Conservation (phyloP, 805 yeast species). For the Hanseniaspora lachancei region DNA sequence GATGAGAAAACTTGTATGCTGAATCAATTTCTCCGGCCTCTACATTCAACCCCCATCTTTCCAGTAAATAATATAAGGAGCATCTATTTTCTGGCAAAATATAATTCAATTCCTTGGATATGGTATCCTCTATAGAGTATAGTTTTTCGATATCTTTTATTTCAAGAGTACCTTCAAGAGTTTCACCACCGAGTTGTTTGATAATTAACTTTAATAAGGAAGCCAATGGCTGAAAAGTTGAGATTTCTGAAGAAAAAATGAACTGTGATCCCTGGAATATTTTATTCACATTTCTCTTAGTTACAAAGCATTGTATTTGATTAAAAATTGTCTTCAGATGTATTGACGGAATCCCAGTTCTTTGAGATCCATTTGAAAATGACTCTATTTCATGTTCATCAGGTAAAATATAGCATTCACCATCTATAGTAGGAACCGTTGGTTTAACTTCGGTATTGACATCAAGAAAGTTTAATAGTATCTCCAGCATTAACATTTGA, state of each 20-base stretch:
- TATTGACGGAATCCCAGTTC: background rate
- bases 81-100: background rate
- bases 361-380: background rate
- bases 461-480: conserved; percentile 6
- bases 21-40: background rate
- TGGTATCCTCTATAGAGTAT: background rate
- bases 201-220: background rate
- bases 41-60: conserved; percentile 6
- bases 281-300: background rate
- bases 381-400: background rate
- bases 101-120: background rate
- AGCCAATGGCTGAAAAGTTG: background rate
- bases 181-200: background rate
- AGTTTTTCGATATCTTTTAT: background rate
- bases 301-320: background rate
- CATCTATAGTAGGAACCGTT: background rate
- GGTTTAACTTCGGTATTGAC: background rate
- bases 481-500: background rate
- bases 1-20: background rate
- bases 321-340: background rate
- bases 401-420: background rate
- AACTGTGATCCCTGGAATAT: background rate
- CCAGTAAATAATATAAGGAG: conserved; percentile 4
- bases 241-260: background rate
- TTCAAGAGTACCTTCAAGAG: background rate